phyloP scores from a whole-genome alignment of 371 early-diverging fungal genomes.

The Nematocida displodere region DNA sequence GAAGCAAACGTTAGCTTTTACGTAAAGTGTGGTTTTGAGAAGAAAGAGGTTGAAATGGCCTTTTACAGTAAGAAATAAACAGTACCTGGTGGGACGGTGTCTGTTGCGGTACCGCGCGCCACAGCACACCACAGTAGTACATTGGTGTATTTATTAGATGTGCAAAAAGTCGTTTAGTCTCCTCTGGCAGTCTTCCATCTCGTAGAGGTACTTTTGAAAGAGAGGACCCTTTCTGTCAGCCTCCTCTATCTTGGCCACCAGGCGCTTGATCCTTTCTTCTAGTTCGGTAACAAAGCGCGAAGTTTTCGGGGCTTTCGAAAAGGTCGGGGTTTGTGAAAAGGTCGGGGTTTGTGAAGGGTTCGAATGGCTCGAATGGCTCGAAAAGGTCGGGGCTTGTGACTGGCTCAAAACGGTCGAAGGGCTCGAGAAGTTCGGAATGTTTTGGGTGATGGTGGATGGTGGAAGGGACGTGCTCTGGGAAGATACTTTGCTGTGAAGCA shows the following conservation, averaged over 20 bases:
- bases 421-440: too few relatives aligned
- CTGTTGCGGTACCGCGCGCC: not conserved
- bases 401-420: not conserved
- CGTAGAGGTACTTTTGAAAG: not conserved
- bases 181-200: constrained; percentile 41
- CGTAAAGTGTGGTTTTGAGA: constrained; percentile 77
- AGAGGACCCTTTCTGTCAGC: not conserved
- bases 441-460: not conserved
- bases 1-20: constrained; percentile 79
- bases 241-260: not conserved
- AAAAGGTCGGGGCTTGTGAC: not conserved
- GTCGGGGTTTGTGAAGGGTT: not conserved
- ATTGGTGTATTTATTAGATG: not conserved
- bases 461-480: not conserved
- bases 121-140: not conserved
- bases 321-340: not conserved
- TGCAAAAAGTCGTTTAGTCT: constrained; percentile 28
- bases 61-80: constrained; percentile 39
- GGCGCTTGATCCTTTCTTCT: constrained; percentile 1
- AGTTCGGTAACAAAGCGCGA: constrained; percentile 8
- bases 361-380: too few relatives aligned
- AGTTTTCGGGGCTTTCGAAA: not conserved
- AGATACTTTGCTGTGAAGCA: constrained; percentile 25
- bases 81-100: not conserved
- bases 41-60: constrained; percentile 68